Conservation (phyloP, 1,139 yeast species). For the Pichia sp. region DNA sequence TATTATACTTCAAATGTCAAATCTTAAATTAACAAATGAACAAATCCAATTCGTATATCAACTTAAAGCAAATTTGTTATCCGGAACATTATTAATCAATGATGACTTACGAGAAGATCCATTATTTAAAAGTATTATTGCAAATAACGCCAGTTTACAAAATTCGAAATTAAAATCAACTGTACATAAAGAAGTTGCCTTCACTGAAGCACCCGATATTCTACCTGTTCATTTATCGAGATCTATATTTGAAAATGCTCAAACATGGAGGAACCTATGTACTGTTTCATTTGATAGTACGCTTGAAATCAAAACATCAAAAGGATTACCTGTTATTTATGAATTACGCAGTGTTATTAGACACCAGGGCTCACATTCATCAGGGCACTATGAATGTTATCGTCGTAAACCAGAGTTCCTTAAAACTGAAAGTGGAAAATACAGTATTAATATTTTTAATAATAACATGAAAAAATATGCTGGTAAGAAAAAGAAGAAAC, state of each 20-base stretch:
- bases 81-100: conserved; percentile 43
- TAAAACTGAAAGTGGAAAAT: conserved; percentile 30
- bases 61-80: conserved; percentile 10
- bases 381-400: conserved; percentile 86
- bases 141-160: conserved; percentile 32
- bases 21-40: conserved; percentile 11
- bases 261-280: conserved; percentile 71
- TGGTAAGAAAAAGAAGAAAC: conserved; percentile 33
- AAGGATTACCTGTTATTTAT: conserved; percentile 31
- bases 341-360: conserved; percentile 65
- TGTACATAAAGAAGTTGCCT: conserved; percentile 57
- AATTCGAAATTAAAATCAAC: conserved; percentile 43
- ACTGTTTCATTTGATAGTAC: conserved; percentile 59
- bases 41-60: conserved; percentile 20
- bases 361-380: conserved; percentile 83
- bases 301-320: conserved; percentile 35
- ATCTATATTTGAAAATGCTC: conserved; percentile 68
- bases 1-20: neutral
- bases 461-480: too few relatives aligned
- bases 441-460: neutral
- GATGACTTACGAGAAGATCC: conserved; percentile 43
- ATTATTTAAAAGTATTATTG: conserved; percentile 40
- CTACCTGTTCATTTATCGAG: conserved; percentile 77
- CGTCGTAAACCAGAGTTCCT: conserved; percentile 60
- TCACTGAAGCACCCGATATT: conserved; percentile 62